These are phyloP conservation scores for Calonectria naviculata DNA, from an alignment of 2,329 filamentous ascomycete species.

Conservation along the genomic window DNA sequence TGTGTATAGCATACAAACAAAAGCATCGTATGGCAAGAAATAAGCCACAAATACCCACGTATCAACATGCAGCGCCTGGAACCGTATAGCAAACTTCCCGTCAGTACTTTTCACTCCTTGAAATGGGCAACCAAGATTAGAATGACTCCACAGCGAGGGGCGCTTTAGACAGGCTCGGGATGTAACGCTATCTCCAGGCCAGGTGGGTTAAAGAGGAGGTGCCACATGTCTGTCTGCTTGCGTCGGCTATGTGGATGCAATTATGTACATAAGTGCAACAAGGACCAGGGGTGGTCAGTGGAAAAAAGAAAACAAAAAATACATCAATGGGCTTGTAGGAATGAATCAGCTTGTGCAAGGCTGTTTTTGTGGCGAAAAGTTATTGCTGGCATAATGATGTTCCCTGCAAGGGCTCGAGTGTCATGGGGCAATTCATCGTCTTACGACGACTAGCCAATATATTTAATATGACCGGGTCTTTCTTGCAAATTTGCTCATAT, in stretches of 20 bases:
- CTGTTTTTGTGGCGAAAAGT: neutral
- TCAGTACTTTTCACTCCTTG: neutral
- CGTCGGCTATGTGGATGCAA: neutral
- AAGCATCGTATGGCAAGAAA: neutral
- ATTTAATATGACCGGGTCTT: neutral
- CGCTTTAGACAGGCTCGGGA: constrained; percentile 11
- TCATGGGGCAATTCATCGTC: constrained; percentile 16
- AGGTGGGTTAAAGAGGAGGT: neutral
- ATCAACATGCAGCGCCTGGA: neutral
- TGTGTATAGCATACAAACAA: neutral
- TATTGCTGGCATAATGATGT: neutral
- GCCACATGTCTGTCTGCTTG: neutral
- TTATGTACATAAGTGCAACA: neutral
- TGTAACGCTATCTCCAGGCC: constrained; percentile 12
- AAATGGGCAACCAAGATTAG: constrained; percentile 9
- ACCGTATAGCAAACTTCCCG: neutral
- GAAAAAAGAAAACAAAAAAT: neutral
- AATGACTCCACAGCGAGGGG: constrained; percentile 2
- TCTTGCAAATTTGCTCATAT: neutral
- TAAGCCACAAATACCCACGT: neutral
- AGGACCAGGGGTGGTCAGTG: neutral
- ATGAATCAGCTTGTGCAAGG: neutral
- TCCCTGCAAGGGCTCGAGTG: neutral
- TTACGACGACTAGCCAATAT: constrained; percentile 4
- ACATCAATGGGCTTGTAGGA: neutral